Evolutionary conservation across 805 yeast genomes (phyloP).

Genomic region (Barnettozyma sucrosica): DNA sequence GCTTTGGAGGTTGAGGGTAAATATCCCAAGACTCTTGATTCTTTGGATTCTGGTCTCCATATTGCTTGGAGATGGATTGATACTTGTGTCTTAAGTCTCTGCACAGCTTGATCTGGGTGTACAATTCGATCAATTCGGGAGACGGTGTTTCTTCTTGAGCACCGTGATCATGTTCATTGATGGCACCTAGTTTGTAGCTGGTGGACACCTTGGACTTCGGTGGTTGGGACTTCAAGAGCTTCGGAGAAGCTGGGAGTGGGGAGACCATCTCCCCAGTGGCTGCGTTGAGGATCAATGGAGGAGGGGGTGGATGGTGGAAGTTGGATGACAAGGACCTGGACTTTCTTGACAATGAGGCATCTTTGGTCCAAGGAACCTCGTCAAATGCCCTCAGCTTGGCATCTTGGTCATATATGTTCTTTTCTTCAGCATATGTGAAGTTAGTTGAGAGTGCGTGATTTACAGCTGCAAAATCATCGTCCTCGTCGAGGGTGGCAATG

Average conservation of each 20-base stretch:
- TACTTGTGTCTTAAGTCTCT: constrained; percentile 73
- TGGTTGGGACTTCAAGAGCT: constrained; percentile 1
- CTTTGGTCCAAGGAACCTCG: constrained; percentile 16
- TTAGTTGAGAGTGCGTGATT: constrained; percentile 39
- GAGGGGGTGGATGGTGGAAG: constrained; percentile 34
- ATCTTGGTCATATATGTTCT: constrained; percentile 57
- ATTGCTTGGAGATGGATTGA: constrained; percentile 64
- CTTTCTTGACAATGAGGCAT: constrained; percentile 23
- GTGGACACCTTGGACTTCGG: constrained; percentile 14
- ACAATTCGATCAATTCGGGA: constrained; percentile 59
- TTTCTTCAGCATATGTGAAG: constrained; percentile 61
- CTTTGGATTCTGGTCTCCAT: constrained; percentile 77
- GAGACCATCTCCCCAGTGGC: constrained; percentile 25
- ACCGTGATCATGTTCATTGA: constrained; percentile 44
- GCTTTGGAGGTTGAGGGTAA: constrained; percentile 92
- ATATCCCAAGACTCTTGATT: constrained; percentile 68
- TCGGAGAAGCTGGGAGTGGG: constrained; percentile 11
- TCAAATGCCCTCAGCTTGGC: constrained; percentile 58
- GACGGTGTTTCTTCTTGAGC: constrained; percentile 58
- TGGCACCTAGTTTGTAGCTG: constrained; percentile 39
- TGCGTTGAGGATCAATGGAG: constrained; percentile 25
- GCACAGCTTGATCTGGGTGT: constrained; percentile 57
- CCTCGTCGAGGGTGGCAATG: constrained; percentile 10
- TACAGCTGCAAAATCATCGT: constrained; percentile 19
- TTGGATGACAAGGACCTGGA: constrained; percentile 33